These are phyloP conservation scores for Calocybe indica DNA, from an alignment of 768 basidiomycete species.

Conservation along the genomic window DNA sequence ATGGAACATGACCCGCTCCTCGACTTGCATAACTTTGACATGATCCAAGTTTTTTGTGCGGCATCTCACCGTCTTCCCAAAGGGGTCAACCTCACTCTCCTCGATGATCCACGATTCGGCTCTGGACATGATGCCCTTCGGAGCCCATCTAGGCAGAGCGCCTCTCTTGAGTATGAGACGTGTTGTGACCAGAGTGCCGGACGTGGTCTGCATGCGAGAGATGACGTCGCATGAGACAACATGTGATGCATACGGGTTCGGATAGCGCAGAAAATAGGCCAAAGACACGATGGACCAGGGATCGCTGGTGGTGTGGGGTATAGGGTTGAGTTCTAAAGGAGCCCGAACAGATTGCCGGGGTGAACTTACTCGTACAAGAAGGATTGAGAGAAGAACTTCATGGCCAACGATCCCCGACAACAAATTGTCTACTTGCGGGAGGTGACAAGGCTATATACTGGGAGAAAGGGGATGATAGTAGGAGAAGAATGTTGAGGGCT, in stretches of 20 bases:
- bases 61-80: constrained; percentile 70
- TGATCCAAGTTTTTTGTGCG: constrained; percentile 89
- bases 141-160: constrained; percentile 89
- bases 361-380: constrained; percentile 47
- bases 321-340: neutral
- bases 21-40: constrained; percentile 89
- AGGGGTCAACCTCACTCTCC: constrained; percentile 88
- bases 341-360: neutral
- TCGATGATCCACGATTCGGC: constrained; percentile 94
- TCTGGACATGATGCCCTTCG: constrained; percentile 72
- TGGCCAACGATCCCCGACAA: constrained; percentile 28
- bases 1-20: constrained; percentile 71
- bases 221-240: constrained; percentile 95
- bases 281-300: constrained; percentile 90
- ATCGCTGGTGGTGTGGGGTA: constrained; percentile 48
- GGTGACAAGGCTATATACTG: too few relatives aligned
- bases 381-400: constrained; percentile 55
- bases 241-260: constrained; percentile 91
- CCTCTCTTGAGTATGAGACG: constrained; percentile 91
- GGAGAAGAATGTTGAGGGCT: too few relatives aligned
- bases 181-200: constrained; percentile 77
- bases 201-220: constrained; percentile 66
- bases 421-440: neutral
- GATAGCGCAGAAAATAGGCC: constrained; percentile 93
- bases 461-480: neutral